phyloP scores from a whole-genome alignment of 768 basidiomycete genomes.

The Phlegmacium glaucopus region DNA sequence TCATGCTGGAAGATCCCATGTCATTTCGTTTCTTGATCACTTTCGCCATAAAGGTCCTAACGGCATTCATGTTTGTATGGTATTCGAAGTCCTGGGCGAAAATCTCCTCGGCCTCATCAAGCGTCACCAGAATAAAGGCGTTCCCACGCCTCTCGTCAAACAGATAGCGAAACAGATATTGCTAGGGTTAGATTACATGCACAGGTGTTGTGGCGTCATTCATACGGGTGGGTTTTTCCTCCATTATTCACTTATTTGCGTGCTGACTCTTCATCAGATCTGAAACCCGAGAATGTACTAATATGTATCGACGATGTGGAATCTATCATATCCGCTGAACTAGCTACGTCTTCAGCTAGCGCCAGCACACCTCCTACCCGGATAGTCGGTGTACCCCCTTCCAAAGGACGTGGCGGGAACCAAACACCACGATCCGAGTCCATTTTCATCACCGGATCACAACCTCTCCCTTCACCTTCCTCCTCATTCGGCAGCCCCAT shows the following conservation, averaged over 20 bases:
- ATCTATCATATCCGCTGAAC: conserved; percentile 81
- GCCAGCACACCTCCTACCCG: conserved; percentile 53
- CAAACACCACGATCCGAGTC: conserved; percentile 86
- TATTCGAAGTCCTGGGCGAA: conserved; percentile 97
- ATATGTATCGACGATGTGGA: conserved; percentile 98
- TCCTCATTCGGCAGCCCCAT: conserved; percentile 67
- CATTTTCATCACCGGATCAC: conserved; percentile 85
- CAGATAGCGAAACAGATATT: conserved; percentile 98
- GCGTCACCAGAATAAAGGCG: conserved; percentile 96
- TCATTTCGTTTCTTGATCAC: conserved; percentile 97
- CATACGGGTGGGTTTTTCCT: conserved; percentile 66
- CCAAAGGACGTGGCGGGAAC: conserved; percentile 91
- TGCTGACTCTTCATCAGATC: conserved; percentile 44
- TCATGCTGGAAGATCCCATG: conserved; percentile 89
- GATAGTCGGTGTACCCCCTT: conserved; percentile 90
- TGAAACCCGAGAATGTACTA: conserved; percentile 98
- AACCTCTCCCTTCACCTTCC: conserved; percentile 86
- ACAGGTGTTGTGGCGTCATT: conserved; percentile 94
- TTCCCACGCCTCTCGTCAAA: conserved; percentile 87
- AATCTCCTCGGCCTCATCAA: conserved; percentile 96
- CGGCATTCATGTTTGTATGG: conserved; percentile 98
- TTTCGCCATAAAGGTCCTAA: conserved; percentile 97
- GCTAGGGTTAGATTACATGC: conserved; percentile 96
- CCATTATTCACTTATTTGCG: not conserved
- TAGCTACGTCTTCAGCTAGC: conserved; percentile 45